Percentiles rank a stretch among this genome's conserved stretches.
Conservation (phyloP, 768 basidiomycete genomes). For the Hericium erinaceus region DNA sequence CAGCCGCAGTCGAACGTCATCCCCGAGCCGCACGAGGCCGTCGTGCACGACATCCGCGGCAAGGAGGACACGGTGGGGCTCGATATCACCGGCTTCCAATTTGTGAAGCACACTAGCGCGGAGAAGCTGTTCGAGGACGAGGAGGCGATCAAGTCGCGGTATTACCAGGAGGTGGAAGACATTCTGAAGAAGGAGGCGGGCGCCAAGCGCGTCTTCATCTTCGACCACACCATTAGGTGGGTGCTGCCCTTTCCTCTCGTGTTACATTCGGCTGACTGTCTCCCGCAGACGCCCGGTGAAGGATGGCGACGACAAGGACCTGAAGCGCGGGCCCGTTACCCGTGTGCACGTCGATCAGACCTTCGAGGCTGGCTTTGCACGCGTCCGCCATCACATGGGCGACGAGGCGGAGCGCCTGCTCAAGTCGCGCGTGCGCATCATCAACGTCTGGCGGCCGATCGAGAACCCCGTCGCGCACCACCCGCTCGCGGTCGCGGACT, state of each 20-base stretch:
- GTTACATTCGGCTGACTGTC: not conserved
- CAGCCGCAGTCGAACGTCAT: conserved; percentile 23
- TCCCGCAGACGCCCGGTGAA: not conserved
- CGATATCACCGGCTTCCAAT: conserved; percentile 38
- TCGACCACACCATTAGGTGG: conserved; percentile 36
- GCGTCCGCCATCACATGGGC: conserved; percentile 30
- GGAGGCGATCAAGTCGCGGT: conserved; percentile 25
- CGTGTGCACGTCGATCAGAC: conserved; percentile 41
- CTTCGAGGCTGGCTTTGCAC: conserved; percentile 23
- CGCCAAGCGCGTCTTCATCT: conserved; percentile 32
- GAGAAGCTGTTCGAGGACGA: conserved; percentile 33
- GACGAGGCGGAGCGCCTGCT: conserved; percentile 34
- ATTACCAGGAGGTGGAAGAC: conserved; percentile 34
- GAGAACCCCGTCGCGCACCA: conserved; percentile 28
- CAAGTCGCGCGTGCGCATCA: conserved; percentile 31
- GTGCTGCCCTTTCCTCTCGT: not conserved
- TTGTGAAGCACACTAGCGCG: conserved; percentile 22
- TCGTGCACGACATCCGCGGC: conserved; percentile 24
- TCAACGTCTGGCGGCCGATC: conserved; percentile 41
- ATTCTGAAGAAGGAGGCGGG: conserved; percentile 31
- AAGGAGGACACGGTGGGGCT: conserved; percentile 21
- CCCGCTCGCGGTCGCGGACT: conserved; percentile 35
- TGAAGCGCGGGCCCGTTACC: conserved; percentile 24
- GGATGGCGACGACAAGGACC: conserved; percentile 4
- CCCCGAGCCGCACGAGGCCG: conserved; percentile 17